Percentiles rank a stretch among this genome's conserved stretches.
Conservation (phyloP, 176 grass and related monocot genomes). For the Oryza glumipatula region DNA sequence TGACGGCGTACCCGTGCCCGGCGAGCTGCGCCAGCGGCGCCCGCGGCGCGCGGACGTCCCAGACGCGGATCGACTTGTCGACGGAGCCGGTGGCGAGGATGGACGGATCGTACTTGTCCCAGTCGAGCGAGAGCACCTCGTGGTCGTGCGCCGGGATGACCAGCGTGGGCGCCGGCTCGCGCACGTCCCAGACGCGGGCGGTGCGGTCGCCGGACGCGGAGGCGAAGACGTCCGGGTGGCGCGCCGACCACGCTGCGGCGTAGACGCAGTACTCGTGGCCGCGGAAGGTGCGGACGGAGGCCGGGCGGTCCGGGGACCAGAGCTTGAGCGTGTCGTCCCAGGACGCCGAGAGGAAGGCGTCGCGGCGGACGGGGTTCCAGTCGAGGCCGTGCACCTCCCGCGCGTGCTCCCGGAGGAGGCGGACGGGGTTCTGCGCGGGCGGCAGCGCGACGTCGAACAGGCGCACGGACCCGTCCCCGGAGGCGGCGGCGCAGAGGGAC, state of each 20-base stretch:
- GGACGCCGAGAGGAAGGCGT: conserved; percentile 74
- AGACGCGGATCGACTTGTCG: conserved; percentile 86
- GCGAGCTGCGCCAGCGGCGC: conserved; percentile 66
- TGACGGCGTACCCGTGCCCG: conserved; percentile 77
- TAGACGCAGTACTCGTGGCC: conserved; percentile 92
- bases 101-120: conserved; percentile 92
- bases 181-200: conserved; percentile 79
- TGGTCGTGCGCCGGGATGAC: conserved; percentile 74
- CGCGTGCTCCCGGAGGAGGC: conserved; percentile 80
- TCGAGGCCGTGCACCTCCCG: conserved; percentile 71
- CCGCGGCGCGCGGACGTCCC: conserved; percentile 74
- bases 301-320: conserved; percentile 76
- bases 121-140: conserved; percentile 86
- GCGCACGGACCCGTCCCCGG: conserved; percentile 79
- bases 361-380: conserved; percentile 86
- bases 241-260: conserved; percentile 69
- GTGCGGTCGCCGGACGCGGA: conserved; percentile 79
- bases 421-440: conserved; percentile 67
- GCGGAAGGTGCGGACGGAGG: conserved; percentile 75
- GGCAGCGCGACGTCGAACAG: conserved; percentile 72
- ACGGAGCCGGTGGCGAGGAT: conserved; percentile 82
- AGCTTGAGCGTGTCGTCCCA: conserved; percentile 94
- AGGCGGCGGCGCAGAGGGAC: conserved; percentile 66
- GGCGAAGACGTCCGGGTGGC: conserved; percentile 83
- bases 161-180: conserved; percentile 71